A percentile compares a stretch with the other conserved stretches of the same genome.
phyloP scores from a whole-genome alignment of 2,329 filamentous ascomycete species.

The Lachnellula hyalina region DNA sequence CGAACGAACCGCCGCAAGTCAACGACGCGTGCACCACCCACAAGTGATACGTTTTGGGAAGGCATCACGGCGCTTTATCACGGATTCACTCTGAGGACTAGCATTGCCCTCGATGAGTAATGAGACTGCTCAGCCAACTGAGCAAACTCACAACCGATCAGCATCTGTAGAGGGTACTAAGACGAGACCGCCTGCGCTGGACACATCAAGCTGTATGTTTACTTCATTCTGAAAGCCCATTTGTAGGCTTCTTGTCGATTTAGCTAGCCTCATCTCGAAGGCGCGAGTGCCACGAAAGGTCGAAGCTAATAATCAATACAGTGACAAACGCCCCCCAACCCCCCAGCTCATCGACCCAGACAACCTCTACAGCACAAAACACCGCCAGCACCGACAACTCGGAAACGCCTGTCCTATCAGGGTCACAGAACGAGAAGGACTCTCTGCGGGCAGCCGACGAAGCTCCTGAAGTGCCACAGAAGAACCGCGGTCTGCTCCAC shows the following conservation, averaged over 20 bases:
- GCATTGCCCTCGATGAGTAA: conserved; percentile 35
- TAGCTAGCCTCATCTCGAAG: background rate
- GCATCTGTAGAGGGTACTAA: conserved; percentile 27
- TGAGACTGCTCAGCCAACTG: conserved; percentile 32
- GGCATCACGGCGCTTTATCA: conserved; percentile 8
- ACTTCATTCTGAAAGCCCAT: background rate
- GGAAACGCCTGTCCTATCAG: conserved; percentile 23
- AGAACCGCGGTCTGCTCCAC: conserved; percentile 48
- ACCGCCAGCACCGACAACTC: conserved; percentile 29
- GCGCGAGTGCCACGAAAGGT: background rate
- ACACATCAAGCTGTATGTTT: conserved; percentile 30
- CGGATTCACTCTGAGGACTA: conserved; percentile 12
- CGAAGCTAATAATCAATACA: conserved; percentile 22
- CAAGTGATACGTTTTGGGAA: background rate
- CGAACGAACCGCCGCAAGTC: conserved; percentile 8
- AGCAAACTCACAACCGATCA: conserved; percentile 30
- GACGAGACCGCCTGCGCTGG: conserved; percentile 28
- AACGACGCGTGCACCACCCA: conserved; percentile 17
- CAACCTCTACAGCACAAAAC: conserved; percentile 27
- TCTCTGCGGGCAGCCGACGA: conserved; percentile 20
- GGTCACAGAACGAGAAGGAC: conserved; percentile 26
- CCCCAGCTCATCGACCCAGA: conserved; percentile 28
- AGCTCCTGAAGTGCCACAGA: conserved; percentile 29
- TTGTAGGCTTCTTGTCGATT: background rate
- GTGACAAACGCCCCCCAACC: conserved; percentile 26